These are phyloP conservation scores for Phragmites australis DNA, from an alignment of 176 grass and related monocot species.

Conservation along the genomic window DNA sequence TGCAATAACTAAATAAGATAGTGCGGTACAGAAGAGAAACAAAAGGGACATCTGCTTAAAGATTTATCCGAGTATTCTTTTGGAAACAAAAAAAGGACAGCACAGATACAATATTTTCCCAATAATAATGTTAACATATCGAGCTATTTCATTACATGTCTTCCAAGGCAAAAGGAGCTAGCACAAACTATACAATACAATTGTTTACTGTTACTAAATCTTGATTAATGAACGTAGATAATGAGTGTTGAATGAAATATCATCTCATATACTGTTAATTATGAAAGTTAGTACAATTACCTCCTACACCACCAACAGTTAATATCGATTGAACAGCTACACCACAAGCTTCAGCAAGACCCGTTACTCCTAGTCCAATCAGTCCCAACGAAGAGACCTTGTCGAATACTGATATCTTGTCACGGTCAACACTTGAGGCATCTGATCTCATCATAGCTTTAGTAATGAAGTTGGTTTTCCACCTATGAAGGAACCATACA, in stretches of 20 bases:
- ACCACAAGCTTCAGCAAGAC: constrained; percentile 82
- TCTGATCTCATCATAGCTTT: constrained; percentile 49
- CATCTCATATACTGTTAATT: not conserved
- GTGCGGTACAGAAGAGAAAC: not conserved
- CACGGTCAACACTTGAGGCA: constrained; percentile 49
- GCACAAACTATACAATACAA: not conserved
- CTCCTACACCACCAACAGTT: constrained; percentile 98
- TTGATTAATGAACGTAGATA: not conserved
- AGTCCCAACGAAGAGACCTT: constrained; percentile 77
- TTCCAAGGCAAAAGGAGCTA: not conserved
- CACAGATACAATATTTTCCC: not conserved
- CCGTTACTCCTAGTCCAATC: constrained; percentile 82
- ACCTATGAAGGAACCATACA: constrained; percentile 95
- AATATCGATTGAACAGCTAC: constrained; percentile 90
- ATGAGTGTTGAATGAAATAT: constrained; percentile 11
- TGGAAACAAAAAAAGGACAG: not conserved
- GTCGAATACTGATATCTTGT: constrained; percentile 74
- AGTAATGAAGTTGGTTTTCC: constrained; percentile 83
- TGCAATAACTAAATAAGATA: constrained; percentile 8
- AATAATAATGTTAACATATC: not conserved
- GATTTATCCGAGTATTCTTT: not conserved
- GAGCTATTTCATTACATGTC: not conserved
- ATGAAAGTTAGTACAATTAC: constrained; percentile 46
- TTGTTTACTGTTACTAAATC: not conserved
- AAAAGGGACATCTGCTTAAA: not conserved